phyloP scores from a whole-genome alignment of 73 alveolate genomes.

The Urostyla sp. region DNA sequence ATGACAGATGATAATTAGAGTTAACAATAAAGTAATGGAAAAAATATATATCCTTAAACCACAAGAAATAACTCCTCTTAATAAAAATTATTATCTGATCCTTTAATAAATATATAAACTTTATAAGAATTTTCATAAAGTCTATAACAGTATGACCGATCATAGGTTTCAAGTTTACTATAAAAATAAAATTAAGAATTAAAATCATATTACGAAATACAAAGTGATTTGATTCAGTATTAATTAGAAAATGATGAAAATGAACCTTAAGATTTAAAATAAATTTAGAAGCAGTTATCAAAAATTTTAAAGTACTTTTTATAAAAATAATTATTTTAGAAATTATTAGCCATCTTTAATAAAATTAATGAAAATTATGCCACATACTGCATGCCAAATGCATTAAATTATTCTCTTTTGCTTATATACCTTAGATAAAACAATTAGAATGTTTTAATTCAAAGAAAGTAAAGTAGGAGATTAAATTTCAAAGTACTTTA shows the following conservation, averaged over 20 bases:
- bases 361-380: constrained; percentile 38
- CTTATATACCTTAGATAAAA: constrained; percentile 12
- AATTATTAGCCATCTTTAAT: constrained; percentile 32
- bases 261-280: not conserved
- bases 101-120: constrained; percentile 26
- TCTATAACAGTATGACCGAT: constrained; percentile 10
- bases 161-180: no score
- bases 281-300: constrained; percentile 1
- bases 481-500: not conserved
- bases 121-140: constrained; percentile 29
- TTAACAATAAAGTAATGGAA: no score
- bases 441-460: not conserved
- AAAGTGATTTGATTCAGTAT: not conserved
- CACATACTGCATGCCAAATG: constrained; percentile 15
- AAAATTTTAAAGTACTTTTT: constrained; percentile 7
- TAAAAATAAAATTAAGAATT: no score
- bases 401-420: not conserved
- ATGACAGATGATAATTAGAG: no score
- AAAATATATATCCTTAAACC: no score
- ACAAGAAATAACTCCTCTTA: no score
- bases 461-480: constrained; percentile 25
- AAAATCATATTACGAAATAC: constrained; percentile 15
- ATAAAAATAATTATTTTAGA: not conserved
- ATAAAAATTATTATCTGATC: no score
- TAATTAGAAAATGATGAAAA: constrained; percentile 2